A percentile compares a stretch with the other conserved stretches of the same genome.
Evolutionary conservation across 768 basidiomycete species (phyloP).

Genomic region (Suillus occidentalis): DNA sequence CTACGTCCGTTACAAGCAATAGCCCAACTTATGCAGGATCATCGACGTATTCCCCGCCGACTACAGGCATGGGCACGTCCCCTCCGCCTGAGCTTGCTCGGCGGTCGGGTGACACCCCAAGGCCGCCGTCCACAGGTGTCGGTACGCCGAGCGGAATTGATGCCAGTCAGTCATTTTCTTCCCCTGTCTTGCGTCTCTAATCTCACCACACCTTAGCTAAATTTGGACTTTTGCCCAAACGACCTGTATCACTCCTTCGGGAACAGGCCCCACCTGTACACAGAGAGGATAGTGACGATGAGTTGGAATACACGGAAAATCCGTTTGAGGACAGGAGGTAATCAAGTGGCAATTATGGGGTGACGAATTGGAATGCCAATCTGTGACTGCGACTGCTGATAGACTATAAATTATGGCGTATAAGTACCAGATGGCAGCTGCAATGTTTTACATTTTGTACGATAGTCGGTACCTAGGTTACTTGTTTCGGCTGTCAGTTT

Average conservation of each 20-base stretch:
- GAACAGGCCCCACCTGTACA: conserved; percentile 29
- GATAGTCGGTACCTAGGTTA: not conserved
- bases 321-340: conserved; percentile 59
- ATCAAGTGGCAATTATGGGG: not conserved
- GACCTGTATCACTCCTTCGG: conserved; percentile 60
- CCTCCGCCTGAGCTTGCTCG: conserved; percentile 1
- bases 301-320: conserved; percentile 73
- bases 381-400: not conserved
- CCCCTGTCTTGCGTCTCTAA: not conserved
- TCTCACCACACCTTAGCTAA: conserved; percentile 42
- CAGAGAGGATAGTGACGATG: conserved; percentile 44
- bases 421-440: not conserved
- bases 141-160: conserved; percentile 30
- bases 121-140: conserved; percentile 21
- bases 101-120: conserved; percentile 8
- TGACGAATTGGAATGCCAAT: not conserved
- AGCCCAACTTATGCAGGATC: conserved; percentile 9
- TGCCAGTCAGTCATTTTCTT: conserved; percentile 26
- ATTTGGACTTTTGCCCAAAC: conserved; percentile 71
- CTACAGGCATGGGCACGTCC: not conserved
- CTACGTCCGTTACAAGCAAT: conserved; percentile 4
- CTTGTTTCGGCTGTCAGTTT: not conserved
- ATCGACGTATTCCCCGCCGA: conserved; percentile 2
- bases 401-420: not conserved
- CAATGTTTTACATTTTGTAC: not conserved